Evolutionary conservation across 352 stramenopile species (phyloP).

Genomic region (Phytophthora idaei): DNA sequence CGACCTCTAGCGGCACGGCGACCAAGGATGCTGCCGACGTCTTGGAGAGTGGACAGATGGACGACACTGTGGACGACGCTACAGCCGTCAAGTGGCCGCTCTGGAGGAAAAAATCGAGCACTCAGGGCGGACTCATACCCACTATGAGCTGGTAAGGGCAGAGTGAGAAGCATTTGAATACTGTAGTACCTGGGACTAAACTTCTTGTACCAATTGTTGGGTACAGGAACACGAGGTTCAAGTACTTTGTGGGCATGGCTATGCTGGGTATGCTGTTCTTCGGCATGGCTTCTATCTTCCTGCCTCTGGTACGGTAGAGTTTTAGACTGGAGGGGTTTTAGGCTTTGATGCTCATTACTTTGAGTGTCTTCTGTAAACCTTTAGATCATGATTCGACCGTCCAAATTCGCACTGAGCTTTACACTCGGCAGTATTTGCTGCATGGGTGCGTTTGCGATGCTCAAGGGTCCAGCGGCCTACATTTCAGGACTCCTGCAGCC

Average conservation of each 20-base stretch:
- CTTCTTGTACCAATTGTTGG: neutral
- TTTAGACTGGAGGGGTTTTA: neutral
- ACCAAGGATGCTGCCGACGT: conserved; percentile 36
- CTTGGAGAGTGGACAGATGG: conserved; percentile 53
- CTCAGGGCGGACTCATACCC: conserved; percentile 40
- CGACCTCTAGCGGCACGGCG: neutral
- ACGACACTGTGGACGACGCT: conserved; percentile 28
- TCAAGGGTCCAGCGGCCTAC: conserved; percentile 72
- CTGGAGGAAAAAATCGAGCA: conserved; percentile 47
- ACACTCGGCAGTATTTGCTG: conserved; percentile 79
- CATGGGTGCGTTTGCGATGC: conserved; percentile 79
- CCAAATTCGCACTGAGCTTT: conserved; percentile 86
- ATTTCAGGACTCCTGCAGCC: conserved; percentile 61
- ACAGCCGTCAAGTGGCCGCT: conserved; percentile 43
- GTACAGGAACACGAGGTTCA: conserved; percentile 74
- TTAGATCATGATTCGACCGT: conserved; percentile 82
- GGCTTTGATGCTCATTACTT: neutral
- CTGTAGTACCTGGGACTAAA: neutral
- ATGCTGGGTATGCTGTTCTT: conserved; percentile 83
- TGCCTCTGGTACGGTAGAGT: conserved; percentile 50
- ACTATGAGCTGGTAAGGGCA: conserved; percentile 61
- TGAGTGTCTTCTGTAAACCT: neutral
- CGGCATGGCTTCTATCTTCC: conserved; percentile 81
- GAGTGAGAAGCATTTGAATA: neutral
- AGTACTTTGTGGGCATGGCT: conserved; percentile 79